Base-by-base conservation (phyloP, 495 filamentous ascomycete genomes). In the Pseudevernia furfuracea region DNA sequence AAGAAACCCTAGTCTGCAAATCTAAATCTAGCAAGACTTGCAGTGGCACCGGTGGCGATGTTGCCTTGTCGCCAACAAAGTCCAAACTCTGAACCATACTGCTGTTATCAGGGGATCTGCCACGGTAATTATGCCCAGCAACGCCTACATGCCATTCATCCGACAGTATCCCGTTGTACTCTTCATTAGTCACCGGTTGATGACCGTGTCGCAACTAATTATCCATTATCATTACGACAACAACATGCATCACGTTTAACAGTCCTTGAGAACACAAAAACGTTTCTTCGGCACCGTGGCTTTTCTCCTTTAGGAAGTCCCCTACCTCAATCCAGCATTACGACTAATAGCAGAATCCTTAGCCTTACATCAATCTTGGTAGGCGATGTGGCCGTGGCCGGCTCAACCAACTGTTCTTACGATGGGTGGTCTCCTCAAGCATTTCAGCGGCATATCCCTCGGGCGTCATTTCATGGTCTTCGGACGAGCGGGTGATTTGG, bases 61-160 rank as follows among this genome's bases (percentile, higher is more conserved):
- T 28, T 15, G 28, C 43, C 14, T 32, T 57, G 28, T 70, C 66
- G 41, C 69, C 69, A 37, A 70, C 69, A 49, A 70, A 70, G 60
- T 63, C 66, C 36, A 70, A 63, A 53, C 66, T 64, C 53, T 70
- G 38, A 68, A 25, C 7, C 17, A 49, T 52, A 15, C 12, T 32
- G 28, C 38, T 34, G 28, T 49, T 44, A 38, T 21, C 46, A 55
- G 15, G 25, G 38, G 34, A 44, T n/a, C 32, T 23, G 4, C 6
- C 52, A 44, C 15, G 38, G 19, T 14, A 23, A 43, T 58, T 14
- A 34, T 8, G 38, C 37, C 30, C n/a, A 39, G 38, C n/a, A 15
- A 3, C 41, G 30, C 39, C 25, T 32, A 23, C 46, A 41, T 7
- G 19, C 28, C 36, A 14, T 57, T 28, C 38, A 46, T 15, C 17